Evolutionary conservation across 164 flowering plant species (phyloP).

Genomic region (Liquidambar formosana): DNA sequence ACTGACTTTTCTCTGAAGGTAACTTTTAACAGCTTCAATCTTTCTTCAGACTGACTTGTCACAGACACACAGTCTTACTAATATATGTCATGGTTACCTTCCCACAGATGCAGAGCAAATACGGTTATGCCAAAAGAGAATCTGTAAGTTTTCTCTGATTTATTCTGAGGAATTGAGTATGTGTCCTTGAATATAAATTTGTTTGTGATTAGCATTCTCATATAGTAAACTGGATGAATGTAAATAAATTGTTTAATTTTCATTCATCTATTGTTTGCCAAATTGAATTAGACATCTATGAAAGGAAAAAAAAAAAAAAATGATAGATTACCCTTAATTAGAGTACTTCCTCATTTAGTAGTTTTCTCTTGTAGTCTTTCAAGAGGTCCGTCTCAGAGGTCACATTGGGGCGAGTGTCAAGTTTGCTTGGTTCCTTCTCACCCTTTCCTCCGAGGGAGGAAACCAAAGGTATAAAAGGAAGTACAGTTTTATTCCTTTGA

Average conservation of each 20-base stretch:
- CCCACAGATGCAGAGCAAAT: slow-evolving; percentile 49
- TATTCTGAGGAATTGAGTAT: not conserved
- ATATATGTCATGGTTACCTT: slow-evolving; percentile 7
- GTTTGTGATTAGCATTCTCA: not conserved
- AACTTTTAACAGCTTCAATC: not conserved
- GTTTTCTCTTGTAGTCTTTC: slow-evolving; percentile 27
- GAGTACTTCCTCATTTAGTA: slow-evolving; percentile 1
- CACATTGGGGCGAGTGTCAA: slow-evolving; percentile 39
- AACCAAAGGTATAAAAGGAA: slow-evolving; percentile 27
- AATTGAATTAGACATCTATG: not conserved
- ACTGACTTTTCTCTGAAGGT: slow-evolving; percentile 46
- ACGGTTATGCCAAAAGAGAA: slow-evolving; percentile 40
- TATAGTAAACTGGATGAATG: not conserved
- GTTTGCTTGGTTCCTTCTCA: slow-evolving; percentile 43
- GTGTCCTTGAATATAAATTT: not conserved
- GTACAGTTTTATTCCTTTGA: not conserved
- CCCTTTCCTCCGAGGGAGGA: slow-evolving; percentile 32
- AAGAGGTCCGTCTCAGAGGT: slow-evolving; percentile 43
- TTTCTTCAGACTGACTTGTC: not conserved
- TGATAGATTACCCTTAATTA: not conserved
- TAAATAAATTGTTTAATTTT: not conserved
- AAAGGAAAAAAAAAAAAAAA: too few species aligned
- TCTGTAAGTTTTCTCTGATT: slow-evolving; percentile 33
- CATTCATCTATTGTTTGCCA: not conserved
- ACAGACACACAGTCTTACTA: not conserved